Evolutionary conservation across 495 filamentous ascomycete genomes (phyloP).

Genomic region (Tuber magnatum): DNA sequence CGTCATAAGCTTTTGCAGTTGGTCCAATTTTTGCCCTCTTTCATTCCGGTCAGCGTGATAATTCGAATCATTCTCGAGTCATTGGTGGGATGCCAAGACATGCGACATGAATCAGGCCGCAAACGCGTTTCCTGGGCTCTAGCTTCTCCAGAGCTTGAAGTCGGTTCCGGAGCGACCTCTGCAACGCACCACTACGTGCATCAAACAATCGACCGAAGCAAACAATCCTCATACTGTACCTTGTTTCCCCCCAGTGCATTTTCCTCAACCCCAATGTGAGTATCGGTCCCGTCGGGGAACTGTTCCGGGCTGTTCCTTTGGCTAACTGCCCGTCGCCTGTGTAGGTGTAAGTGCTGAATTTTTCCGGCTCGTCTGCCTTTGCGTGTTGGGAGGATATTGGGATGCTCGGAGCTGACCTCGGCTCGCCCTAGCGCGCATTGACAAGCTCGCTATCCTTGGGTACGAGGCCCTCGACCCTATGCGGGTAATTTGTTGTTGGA

Average conservation of each 20-base stretch:
- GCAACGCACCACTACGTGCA: neutral
- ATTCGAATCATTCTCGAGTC: constrained; percentile 10
- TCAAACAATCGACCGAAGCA: neutral
- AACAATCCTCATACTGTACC: neutral
- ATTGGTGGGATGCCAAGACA: constrained; percentile 22
- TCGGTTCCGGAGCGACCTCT: constrained; percentile 12
- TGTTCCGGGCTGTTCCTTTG: neutral
- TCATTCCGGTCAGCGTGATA: constrained; percentile 12
- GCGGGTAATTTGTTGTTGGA: constrained; percentile 3
- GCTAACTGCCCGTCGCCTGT: neutral
- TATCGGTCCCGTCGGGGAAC: neutral
- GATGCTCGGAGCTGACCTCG: constrained; percentile 12
- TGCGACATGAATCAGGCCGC: constrained; percentile 17
- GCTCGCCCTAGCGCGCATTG: constrained; percentile 60
- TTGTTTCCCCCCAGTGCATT: neutral
- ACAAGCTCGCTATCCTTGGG: constrained; percentile 80
- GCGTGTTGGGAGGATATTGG: neutral
- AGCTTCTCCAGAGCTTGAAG: constrained; percentile 5
- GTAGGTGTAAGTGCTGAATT: constrained; percentile 28
- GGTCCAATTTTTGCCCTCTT: neutral
- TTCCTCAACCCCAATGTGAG: neutral
- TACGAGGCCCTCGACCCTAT: constrained; percentile 41
- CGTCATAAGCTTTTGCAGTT: neutral
- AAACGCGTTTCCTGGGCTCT: constrained; percentile 29
- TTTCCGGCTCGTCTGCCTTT: neutral